phyloP scores from a whole-genome alignment of 495 filamentous ascomycete species.

The Daldinia bambusicola region DNA sequence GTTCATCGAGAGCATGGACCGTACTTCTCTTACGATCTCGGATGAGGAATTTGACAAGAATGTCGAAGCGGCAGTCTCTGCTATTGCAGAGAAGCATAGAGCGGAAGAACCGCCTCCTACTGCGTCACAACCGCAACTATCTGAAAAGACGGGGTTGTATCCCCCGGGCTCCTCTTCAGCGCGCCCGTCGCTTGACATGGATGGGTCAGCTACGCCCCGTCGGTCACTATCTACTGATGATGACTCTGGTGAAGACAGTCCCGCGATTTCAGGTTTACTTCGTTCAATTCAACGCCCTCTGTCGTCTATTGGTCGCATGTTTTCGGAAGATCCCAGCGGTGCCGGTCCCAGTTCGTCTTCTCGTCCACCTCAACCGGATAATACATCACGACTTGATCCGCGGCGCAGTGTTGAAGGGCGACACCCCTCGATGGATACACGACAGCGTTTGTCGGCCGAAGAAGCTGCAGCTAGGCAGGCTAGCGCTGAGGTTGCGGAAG shows the following conservation, averaged over 20 bases:
- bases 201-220: slow-evolving; percentile 51
- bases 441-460: slow-evolving; percentile 70
- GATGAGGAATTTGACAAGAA: slow-evolving; percentile 95
- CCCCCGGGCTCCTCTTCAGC: slow-evolving; percentile 47
- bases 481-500: slow-evolving; percentile 90
- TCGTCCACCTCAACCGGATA: slow-evolving; percentile 62
- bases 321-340: slow-evolving; percentile 77
- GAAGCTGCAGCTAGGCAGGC: slow-evolving; percentile 95
- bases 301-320: slow-evolving; percentile 95
- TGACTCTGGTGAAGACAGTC: slow-evolving; percentile 70
- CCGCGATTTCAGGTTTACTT: slow-evolving; percentile 85
- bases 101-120: slow-evolving; percentile 52
- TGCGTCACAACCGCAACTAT: slow-evolving; percentile 57
- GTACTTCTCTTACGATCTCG: slow-evolving; percentile 90
- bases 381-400: slow-evolving; percentile 59
- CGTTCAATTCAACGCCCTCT: slow-evolving; percentile 92
- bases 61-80: slow-evolving; percentile 95
- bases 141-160: slow-evolving; percentile 70
- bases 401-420: slow-evolving; percentile 59
- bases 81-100: slow-evolving; percentile 88
- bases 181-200: slow-evolving; percentile 59
- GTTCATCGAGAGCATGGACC: slow-evolving; percentile 95
- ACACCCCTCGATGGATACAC: slow-evolving; percentile 45
- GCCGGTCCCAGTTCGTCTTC: slow-evolving; percentile 61
- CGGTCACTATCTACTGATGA: slow-evolving; percentile 59